Evolutionary conservation across 1,139 yeast species (phyloP), one percentile per base, ranked within the genome.

Genomic region (Sugiyamaella japonica): DNA sequence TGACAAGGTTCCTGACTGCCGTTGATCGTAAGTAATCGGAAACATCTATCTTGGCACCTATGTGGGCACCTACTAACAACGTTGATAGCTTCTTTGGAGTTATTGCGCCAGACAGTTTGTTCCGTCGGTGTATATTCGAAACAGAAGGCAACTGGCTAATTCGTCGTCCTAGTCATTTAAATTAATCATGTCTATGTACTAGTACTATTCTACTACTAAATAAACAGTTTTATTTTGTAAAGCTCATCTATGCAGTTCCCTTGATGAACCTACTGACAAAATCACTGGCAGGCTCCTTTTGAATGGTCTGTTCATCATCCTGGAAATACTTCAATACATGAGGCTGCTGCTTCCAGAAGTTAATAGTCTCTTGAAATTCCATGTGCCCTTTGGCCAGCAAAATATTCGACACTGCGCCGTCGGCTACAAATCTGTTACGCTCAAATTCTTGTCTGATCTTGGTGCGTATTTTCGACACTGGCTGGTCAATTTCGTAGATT

Each of bases 331-430:
- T 83, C 82, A 86, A 77, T 40, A 89, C 90, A 72, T 89, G 96
- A 64, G 93, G 82, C 68, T 83, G 85, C 75, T 89, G 96, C 72
- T 89, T 89, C 96, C 96, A 89, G 76, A 88, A 89, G 74, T 89
- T 89, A 66, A 86, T 78, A 68, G 88, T 80, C 70, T 89, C 96
- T 70, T 89, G 96, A 72, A 84, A 89, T 72, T 89, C 96, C 93
- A 87, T 87, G 67, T 87, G 93, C 7, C 95, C 96, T 75, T 86
- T 86, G 76, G 86, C 83, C 64, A 83, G 81, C 56, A 88, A 76
- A 15, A 86, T 78, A 70, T 88, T 89, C 61, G 80, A 76, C 42
- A 86, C 82, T 32, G 82, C 82, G 59, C 85, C 71, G 67, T 86
- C 89, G 57, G 75, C 73, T 50, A 87, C 88, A 68, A 77, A 86